These are phyloP conservation scores for Colletotrichum truncatum DNA, from an alignment of 2,329 filamentous ascomycete species.

Conservation along the genomic window DNA sequence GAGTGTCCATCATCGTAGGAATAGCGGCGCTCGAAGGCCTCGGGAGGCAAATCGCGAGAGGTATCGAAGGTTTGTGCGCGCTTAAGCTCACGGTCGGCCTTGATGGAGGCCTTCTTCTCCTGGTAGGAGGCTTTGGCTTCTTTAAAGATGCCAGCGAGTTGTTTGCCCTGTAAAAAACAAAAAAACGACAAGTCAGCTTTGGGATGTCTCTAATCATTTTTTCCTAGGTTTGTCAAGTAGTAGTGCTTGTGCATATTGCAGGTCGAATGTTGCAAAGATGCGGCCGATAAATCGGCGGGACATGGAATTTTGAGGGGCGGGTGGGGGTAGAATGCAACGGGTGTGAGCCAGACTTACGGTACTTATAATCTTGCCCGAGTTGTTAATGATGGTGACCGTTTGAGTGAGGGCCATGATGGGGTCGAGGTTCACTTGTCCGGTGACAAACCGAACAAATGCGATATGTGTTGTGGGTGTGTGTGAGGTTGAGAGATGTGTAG, in stretches of 20 bases:
- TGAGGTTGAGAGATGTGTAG: not conserved
- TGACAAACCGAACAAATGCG: not conserved
- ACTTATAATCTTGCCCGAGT: conserved; percentile 88
- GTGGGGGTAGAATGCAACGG: conserved; percentile 19
- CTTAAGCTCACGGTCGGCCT: conserved; percentile 68
- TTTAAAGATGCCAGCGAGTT: conserved; percentile 89
- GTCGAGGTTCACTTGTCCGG: not conserved
- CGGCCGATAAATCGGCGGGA: not conserved
- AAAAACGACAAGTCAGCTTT: conserved; percentile 27
- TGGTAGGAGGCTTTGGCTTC: conserved; percentile 89
- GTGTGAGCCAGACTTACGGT: conserved; percentile 65
- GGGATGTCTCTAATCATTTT: not conserved
- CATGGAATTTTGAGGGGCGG: conserved; percentile 19
- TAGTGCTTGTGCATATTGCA: conserved; percentile 15
- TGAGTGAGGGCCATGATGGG: conserved; percentile 62
- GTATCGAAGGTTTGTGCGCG: conserved; percentile 68
- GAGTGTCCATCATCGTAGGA: conserved; percentile 45
- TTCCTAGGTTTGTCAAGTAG: too few species aligned
- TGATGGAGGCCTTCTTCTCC: conserved; percentile 86
- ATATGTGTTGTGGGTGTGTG: not conserved
- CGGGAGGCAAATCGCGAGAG: conserved; percentile 33
- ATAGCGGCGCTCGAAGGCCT: conserved; percentile 34
- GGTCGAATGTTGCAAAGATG: conserved; percentile 8
- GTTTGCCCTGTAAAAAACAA: conserved; percentile 74
- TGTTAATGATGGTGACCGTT: conserved; percentile 90